A percentile compares a stretch with the other conserved stretches of the same genome.
Conservation (phyloP, 306 rosid genomes). For the Gleditsia sinensis region DNA sequence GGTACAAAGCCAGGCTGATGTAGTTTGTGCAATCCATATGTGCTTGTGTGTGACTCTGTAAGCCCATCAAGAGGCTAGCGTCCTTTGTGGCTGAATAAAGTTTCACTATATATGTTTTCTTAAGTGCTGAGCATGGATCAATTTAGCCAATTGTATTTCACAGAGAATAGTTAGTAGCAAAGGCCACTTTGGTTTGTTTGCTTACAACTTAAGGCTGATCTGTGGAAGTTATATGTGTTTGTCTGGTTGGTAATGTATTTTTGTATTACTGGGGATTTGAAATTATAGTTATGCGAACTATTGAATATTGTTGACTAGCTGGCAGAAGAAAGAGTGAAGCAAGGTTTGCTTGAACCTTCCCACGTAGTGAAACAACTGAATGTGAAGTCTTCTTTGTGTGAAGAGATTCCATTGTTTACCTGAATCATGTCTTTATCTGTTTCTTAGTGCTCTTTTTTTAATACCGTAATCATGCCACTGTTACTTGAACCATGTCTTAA, state of each 20-base stretch:
- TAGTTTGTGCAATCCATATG: not conserved
- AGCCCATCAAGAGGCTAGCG: not conserved
- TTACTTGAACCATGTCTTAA: not conserved
- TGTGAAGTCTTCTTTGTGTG: not conserved
- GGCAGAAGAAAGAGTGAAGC: not conserved
- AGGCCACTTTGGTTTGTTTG: not conserved
- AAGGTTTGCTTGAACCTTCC: not conserved
- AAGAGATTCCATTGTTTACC: slow-evolving; percentile 3
- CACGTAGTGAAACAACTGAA: not conserved
- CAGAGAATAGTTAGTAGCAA: not conserved
- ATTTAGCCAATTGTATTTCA: not conserved
- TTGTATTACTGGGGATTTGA: not conserved
- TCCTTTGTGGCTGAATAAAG: not conserved
- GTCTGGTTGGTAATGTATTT: slow-evolving; percentile 19
- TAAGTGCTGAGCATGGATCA: not conserved
- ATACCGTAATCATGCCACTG: not conserved
- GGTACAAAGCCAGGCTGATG: not conserved
- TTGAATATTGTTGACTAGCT: not conserved
- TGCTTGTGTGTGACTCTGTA: not conserved
- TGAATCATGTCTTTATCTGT: not conserved
- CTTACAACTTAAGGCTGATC: not conserved
- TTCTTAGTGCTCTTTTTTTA: not conserved
- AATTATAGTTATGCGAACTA: not conserved
- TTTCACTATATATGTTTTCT: not conserved
- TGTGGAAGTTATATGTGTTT: slow-evolving; percentile 12